Evolutionary conservation across 2,329 filamentous ascomycete genomes (phyloP).

Genomic region (Penicillium griseofulvum): DNA sequence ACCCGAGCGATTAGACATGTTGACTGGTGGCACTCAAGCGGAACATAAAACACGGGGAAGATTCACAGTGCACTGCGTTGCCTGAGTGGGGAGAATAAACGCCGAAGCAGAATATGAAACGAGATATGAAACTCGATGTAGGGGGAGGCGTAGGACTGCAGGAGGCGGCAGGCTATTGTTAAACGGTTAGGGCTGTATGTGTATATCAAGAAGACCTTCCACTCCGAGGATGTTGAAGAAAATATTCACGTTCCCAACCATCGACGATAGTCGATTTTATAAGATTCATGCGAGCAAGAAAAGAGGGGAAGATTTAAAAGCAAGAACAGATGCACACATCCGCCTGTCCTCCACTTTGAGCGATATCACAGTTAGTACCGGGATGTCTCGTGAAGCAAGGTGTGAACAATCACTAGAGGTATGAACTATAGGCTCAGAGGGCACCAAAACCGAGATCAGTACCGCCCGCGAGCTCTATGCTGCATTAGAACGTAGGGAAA

Average conservation of each 20-base stretch:
- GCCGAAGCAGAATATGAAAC: constrained; percentile 27
- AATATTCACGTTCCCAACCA: constrained; percentile 4
- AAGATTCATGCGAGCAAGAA: constrained; percentile 13
- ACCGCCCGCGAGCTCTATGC: constrained; percentile 32
- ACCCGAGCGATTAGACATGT: constrained; percentile 28
- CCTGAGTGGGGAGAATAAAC: constrained; percentile 22
- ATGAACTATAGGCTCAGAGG: constrained; percentile 34
- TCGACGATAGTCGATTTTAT: constrained; percentile 15
- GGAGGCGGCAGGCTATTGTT: constrained; percentile 10
- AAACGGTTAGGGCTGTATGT: constrained; percentile 1
- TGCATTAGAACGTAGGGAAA: constrained; percentile 25
- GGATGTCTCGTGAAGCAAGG: constrained; percentile 38
- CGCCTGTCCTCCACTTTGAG: constrained; percentile 25
- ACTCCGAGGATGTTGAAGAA: not conserved
- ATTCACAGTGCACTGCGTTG: constrained; percentile 2
- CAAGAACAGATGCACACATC: constrained; percentile 21
- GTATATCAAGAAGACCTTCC: constrained; percentile 7
- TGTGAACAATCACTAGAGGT: constrained; percentile 24
- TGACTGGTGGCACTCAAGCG: constrained; percentile 17
- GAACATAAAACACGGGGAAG: constrained; percentile 26
- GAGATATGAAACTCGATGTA: constrained; percentile 18
- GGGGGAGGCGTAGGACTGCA: constrained; percentile 6
- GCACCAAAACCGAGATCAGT: constrained; percentile 25
- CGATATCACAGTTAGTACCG: constrained; percentile 26
- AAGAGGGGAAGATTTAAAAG: constrained; percentile 14